Percentiles rank a stretch among this genome's conserved stretches.
Conservation (phyloP, 345 rosid genomes). For the Corchorus capsularis region DNA sequence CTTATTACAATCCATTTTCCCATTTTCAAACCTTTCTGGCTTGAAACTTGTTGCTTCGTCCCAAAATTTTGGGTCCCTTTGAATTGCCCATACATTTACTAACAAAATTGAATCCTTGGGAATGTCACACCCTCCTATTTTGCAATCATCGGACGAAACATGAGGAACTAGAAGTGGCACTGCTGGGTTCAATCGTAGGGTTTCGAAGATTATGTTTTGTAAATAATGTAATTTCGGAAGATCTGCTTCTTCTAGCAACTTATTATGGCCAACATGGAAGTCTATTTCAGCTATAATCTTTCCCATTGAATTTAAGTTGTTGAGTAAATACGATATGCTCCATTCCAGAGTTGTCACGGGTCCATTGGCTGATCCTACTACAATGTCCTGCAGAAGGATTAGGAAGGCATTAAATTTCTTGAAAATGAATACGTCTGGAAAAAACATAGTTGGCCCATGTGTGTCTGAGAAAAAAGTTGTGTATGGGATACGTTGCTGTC, state of each 20-base stretch:
- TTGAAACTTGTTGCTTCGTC: slow-evolving; percentile 23
- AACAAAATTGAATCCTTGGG: slow-evolving; percentile 18
- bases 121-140: slow-evolving; percentile 10
- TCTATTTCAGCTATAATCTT: slow-evolving; percentile 19
- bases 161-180: slow-evolving; percentile 23
- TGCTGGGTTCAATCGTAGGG: slow-evolving; percentile 18
- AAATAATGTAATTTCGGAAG: slow-evolving; percentile 21
- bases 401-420: neutral
- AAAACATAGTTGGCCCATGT: no score
- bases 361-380: no score
- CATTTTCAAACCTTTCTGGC: slow-evolving; percentile 28
- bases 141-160: slow-evolving; percentile 12
- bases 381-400: no score
- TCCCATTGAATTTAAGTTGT: slow-evolving; percentile 12
- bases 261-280: slow-evolving; percentile 5
- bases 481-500: no score
- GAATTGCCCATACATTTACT: slow-evolving; percentile 19
- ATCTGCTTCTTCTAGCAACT: slow-evolving; percentile 20
- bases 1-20: slow-evolving; percentile 10
- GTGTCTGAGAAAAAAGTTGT: no score
- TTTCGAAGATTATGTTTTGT: slow-evolving; percentile 12
- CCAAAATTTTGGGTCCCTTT: slow-evolving; percentile 28
- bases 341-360: no score
- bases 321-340: neutral
- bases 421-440: no score